Percentiles rank a stretch among this genome's conserved stretches.
Conservation (phyloP, 2,329 filamentous ascomycete species). For the Pseudonectria foliicola region DNA sequence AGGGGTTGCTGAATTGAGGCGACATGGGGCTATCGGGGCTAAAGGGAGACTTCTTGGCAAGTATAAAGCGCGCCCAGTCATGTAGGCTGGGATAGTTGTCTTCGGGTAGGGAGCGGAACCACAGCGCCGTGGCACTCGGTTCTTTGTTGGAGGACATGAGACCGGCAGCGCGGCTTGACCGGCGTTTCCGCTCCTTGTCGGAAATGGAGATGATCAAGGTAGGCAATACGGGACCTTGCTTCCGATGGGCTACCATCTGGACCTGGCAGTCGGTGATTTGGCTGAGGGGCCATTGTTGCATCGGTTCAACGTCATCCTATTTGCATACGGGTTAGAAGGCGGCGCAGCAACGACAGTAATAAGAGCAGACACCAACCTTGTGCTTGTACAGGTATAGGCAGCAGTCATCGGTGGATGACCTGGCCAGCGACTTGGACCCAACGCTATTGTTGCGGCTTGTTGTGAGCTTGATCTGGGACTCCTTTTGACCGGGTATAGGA, state of each 20-base stretch:
- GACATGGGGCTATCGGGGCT: slow-evolving; percentile 48
- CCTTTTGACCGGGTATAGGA: slow-evolving; percentile 28
- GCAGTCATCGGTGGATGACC: slow-evolving; percentile 32
- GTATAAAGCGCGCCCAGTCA: slow-evolving; percentile 53
- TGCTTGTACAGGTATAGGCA: slow-evolving; percentile 50
- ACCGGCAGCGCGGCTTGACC: slow-evolving; percentile 56
- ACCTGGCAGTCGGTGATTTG: slow-evolving; percentile 51
- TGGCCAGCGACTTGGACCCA: slow-evolving; percentile 30
- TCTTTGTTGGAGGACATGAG: slow-evolving; percentile 46
- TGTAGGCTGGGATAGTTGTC: slow-evolving; percentile 45
- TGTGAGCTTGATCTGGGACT: slow-evolving; percentile 32
- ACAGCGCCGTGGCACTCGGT: slow-evolving; percentile 40
- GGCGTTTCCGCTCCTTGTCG: slow-evolving; percentile 56
- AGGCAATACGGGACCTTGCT: slow-evolving; percentile 51
- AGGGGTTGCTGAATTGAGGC: slow-evolving; percentile 48
- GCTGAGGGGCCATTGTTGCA: slow-evolving; percentile 45
- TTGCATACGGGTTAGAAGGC: slow-evolving; percentile 5
- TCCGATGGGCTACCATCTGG: slow-evolving; percentile 53
- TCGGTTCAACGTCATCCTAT: slow-evolving; percentile 45
- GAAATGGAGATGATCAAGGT: slow-evolving; percentile 53
- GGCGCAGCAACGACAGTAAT: not conserved
- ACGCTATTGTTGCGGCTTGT: slow-evolving; percentile 32
- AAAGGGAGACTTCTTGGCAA: slow-evolving; percentile 36
- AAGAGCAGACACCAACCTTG: slow-evolving; percentile 34
- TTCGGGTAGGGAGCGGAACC: slow-evolving; percentile 49